Evolutionary conservation across 106 monocot species (phyloP), one percentile per base, ranked within the genome.

Genomic region (Platanthera guangdongensis): DNA sequence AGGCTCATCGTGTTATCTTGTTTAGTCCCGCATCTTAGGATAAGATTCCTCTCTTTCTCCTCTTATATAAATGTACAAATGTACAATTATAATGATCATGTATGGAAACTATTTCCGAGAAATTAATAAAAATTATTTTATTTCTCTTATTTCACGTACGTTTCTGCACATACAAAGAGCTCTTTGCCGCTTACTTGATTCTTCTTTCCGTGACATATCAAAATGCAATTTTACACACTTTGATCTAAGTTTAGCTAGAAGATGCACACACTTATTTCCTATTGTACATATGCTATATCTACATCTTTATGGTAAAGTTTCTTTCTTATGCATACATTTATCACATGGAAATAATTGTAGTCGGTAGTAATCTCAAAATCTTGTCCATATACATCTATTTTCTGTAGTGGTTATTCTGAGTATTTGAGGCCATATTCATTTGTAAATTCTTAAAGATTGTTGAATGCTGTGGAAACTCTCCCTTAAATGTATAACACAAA

Each of bases 341-440:
- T 63, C 7, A 63, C 62, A 63, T 63, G 62, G 22, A 63, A 63
- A 63, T 63, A 63, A 21, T 63, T 63, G 22, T 18, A 63, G 62
- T 6, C 7, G 22, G 19, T 63, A 63, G 62, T 59, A 18, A 59
- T 4, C 19, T 63, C 62, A 63, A 63, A 63, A 63, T 22, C 18
- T 63, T 18, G 21, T 63, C 21, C 15, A 63, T 22, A 63, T 63
- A 22, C 8, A 63, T 9, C 62, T 25, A 22, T 25, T 21, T 22
- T 8, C 8, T 7, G 19, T 63, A 63, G n/a, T 16, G 15, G 15
- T n/a, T 21, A 63, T 63, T 7, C 15, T 63, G 62, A 22, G 62
- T 63, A 2, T 19, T 25, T 65, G 65, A 65, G 25, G 32, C 11
- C 11, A 1, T 11, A 65, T 32, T 19, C 65, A 65, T 32, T 10